These are phyloP conservation scores for Boletus rex-veris DNA, from an alignment of 768 basidiomycete genomes.

Conservation along the genomic window DNA sequence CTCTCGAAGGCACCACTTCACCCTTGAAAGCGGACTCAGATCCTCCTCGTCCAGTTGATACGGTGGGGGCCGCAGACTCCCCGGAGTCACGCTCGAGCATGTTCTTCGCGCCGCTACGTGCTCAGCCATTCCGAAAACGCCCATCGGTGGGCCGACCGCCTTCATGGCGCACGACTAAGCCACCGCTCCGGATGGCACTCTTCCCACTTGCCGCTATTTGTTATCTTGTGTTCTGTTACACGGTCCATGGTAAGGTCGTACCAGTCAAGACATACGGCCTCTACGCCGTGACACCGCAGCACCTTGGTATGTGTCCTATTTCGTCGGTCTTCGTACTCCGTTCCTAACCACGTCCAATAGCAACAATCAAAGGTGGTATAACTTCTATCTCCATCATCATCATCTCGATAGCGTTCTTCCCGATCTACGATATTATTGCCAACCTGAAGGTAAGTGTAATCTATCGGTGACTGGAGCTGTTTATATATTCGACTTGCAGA, in stretches of 20 bases:
- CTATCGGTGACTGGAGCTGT: background rate
- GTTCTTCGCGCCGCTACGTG: constrained; percentile 5
- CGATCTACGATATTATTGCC: constrained; percentile 17
- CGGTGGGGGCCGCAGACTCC: background rate
- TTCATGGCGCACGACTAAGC: constrained; percentile 8
- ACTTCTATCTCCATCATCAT: constrained; percentile 28
- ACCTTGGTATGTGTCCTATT: constrained; percentile 15
- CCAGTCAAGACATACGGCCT: constrained; percentile 26
- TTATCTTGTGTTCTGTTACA: constrained; percentile 30
- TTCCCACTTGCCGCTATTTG: constrained; percentile 27
- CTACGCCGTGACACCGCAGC: constrained; percentile 15
- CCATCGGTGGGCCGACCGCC: background rate
- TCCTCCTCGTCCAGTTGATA: background rate
- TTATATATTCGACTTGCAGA: constrained; percentile 4
- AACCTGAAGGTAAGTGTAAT: constrained; percentile 12
- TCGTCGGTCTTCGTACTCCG: background rate
- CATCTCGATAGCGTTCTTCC: constrained; percentile 27
- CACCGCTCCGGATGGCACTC: constrained; percentile 16
- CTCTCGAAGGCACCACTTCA: background rate
- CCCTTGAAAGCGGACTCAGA: background rate
- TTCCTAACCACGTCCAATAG: constrained; percentile 6
- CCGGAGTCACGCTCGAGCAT: background rate
- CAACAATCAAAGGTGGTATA: constrained; percentile 27
- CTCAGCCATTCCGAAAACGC: background rate
- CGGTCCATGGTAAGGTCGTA: constrained; percentile 19